Evolutionary conservation across 2,329 filamentous ascomycete species (phyloP), one percentile per base, ranked within the genome.

Genomic region (Endoconidiophora polonica): DNA sequence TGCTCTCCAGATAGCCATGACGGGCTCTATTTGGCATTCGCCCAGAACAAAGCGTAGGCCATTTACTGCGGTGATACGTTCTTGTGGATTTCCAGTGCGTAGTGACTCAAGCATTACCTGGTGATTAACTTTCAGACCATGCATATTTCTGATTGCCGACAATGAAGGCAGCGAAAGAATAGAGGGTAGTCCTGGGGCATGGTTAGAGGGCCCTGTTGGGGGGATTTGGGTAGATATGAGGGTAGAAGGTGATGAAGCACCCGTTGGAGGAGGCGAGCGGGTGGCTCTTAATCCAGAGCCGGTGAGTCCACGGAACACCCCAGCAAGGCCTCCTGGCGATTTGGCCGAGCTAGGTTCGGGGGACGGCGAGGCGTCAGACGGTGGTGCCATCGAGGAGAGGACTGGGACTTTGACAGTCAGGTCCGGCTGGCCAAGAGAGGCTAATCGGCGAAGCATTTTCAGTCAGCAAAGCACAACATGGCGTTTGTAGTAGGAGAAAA

Each of bases 1-100:
- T 12, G 76, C 75, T 55, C 77, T 72, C 76, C 79, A 83, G 51
- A 83, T 78, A 43, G 76, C 73, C 45, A 76, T 65, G 10, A 78
- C 70, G 4, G 73, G 70, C 52, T 71, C 73, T 24, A 80, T 63
- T 4, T 77, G 74, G 57, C 76, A 77, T 55, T 79, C 75, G 29
- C 70, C 63, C 33, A 81, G 68, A 52, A 72, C 68, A 57, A 69
- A 64, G 40, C 74, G 72, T 39, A 82, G 63, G n/a, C 70, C 67
- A 51, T 70, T 68, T 42, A 76, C 77, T 6, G 77, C 78, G 22
- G 70, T 63, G 20, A 78, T 66, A 39, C 77, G 69, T 56, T 79
- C 75, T 55, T 62, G 63, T 3, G 72, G 62, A 22, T 66, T 62
- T 33, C 72, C 76, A 55, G 66, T 65, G 59, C 70, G 73, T 43